phyloP scores from a whole-genome alignment of 2,329 filamentous ascomycete species.

The Phoma sp. region DNA sequence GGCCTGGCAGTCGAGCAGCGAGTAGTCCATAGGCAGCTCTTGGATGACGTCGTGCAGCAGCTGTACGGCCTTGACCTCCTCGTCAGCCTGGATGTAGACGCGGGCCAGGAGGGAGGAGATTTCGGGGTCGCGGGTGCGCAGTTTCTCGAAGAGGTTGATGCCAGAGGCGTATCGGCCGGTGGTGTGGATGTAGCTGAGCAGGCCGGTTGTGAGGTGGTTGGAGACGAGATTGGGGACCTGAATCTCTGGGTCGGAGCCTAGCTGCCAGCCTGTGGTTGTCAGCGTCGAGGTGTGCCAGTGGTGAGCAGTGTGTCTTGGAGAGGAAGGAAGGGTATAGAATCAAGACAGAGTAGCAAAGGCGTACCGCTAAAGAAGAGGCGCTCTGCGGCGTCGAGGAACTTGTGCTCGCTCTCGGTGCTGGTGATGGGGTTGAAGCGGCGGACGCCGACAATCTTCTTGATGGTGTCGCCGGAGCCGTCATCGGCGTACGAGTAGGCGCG shows the following conservation, averaged over 20 bases:
- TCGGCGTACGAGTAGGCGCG: constrained; percentile 97
- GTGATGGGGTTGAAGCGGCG: constrained; percentile 96
- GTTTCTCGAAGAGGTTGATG: constrained; percentile 97
- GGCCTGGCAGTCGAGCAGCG: constrained; percentile 92
- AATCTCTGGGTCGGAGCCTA: constrained; percentile 95
- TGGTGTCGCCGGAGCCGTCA: constrained; percentile 90
- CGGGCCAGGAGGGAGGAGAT: constrained; percentile 91
- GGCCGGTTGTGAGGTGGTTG: constrained; percentile 92
- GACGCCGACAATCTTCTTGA: constrained; percentile 97
- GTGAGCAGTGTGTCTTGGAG: too few relatives aligned
- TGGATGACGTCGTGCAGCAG: constrained; percentile 87
- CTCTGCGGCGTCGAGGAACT: constrained; percentile 92
- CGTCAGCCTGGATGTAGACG: constrained; percentile 91
- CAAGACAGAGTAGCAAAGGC: neutral
- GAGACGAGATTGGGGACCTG: constrained; percentile 97
- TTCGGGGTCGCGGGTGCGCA: constrained; percentile 87
- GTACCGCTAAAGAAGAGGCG: constrained; percentile 90
- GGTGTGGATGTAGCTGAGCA: constrained; percentile 93
- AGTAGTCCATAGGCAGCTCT: constrained; percentile 96
- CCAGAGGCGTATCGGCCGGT: constrained; percentile 93
- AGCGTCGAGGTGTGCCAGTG: neutral
- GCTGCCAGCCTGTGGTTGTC: constrained; percentile 73
- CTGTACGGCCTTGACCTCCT: constrained; percentile 94
- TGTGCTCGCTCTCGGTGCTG: constrained; percentile 97
- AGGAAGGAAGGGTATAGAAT: too few relatives aligned